Evolutionary conservation across 768 basidiomycete genomes (phyloP), one percentile per base, ranked within the genome.

Genomic region (Xerocomus potaroensis): DNA sequence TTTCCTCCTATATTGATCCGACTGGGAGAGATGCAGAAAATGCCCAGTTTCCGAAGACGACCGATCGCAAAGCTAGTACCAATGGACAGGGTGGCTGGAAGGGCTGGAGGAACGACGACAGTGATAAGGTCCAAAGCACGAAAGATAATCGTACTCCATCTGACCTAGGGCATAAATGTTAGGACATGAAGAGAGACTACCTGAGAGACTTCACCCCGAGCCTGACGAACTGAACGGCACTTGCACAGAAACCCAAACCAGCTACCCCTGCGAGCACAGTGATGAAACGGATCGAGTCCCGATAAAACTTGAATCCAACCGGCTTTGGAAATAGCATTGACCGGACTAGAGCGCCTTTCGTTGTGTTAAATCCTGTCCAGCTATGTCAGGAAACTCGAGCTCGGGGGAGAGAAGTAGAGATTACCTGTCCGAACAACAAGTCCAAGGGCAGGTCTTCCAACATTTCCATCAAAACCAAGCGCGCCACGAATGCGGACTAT

Each of bases 261-360:
- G 96, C 96, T 41, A 99, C 83, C n/a, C 89, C 80, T 18, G 91
- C 84, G 12, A 99, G 77, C 5, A 99, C 92, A 18, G 79, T 77
- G 43, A 98, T 96, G 66, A 99, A 99, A 51, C 85, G 73, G 24
- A 89, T 81, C 1, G 90, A 91, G 66, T 93, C 91, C 26, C 85
- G 83, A 69, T 98, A 98, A 69, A 99, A 98, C 65, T 96, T 96
- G 80, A 99, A 99, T 0, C 93, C 95, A 51, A 96, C 93, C 0
- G 95, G 94, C 61, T 96, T 97, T 0, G 96, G 96, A 71, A 94
- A 99, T 14, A 99, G 74, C 95, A 99, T 99, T 0, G 95, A 97
- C 19, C 96, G 79, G 19, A 98, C 81, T 19, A 99, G 72, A 1
- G 95, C 88, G 15, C 96, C 96, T 68, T 98, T 98, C 5, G 96